A percentile compares a stretch with the other conserved stretches of the same genome.
These are phyloP conservation scores for Bruguiera sexangula DNA, from an alignment of 345 rosid genomes.

Conservation along the genomic window DNA sequence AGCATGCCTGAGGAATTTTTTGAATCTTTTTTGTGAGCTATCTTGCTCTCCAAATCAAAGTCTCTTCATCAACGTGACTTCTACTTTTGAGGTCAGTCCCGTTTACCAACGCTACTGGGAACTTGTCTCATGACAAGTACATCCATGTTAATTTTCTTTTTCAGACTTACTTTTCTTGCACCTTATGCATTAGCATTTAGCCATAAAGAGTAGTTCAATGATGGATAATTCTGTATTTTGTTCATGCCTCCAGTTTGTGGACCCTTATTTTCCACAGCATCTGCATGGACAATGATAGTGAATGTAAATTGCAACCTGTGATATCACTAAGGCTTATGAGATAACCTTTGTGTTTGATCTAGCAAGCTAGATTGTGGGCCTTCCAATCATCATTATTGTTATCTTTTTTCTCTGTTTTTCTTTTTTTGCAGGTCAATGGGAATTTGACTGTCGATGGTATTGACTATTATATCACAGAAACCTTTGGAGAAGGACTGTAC, in stretches of 20 bases:
- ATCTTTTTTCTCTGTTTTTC: background rate
- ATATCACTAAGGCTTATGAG: background rate
- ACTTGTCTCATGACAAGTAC: background rate
- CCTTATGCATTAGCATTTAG: background rate
- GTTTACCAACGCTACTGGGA: background rate
- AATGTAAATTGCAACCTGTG: background rate
- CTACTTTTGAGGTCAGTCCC: conserved; percentile 20
- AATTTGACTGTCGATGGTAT: conserved; percentile 29
- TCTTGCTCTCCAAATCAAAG: conserved; percentile 29
- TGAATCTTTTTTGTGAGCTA: conserved; percentile 27
- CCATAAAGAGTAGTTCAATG: no score
- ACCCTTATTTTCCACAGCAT: background rate
- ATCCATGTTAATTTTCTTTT: background rate
- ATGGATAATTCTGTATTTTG: background rate
- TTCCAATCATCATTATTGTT: background rate
- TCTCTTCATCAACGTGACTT: conserved; percentile 30
- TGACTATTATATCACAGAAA: conserved; percentile 21
- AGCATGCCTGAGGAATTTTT: conserved; percentile 32
- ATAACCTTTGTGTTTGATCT: background rate
- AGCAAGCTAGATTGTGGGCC: background rate
- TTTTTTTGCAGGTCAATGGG: conserved; percentile 14
- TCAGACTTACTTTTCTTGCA: background rate
- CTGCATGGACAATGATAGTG: background rate
- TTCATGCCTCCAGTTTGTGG: background rate
- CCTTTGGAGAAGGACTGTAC: conserved; percentile 21